Evolutionary conservation across 208 protist species (phyloP), one percentile per base, ranked within the genome.

Genomic region (Crithidia thermophila): DNA sequence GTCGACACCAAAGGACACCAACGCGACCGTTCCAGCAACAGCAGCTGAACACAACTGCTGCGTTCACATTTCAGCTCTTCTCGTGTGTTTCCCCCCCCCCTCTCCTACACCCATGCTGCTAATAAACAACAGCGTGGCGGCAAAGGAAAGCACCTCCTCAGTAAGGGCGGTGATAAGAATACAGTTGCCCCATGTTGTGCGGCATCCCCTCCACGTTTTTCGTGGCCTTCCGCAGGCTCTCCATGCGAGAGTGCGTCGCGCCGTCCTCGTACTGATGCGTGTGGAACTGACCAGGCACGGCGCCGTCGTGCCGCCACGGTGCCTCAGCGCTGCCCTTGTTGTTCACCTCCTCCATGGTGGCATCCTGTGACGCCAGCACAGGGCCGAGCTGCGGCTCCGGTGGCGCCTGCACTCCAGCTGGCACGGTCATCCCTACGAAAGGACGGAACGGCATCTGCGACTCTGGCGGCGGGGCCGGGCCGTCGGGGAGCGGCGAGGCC

Each of bases 151-250:
- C n/a, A n/a, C n/a, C n/a, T n/a, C n/a, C n/a, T 72, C 79, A 95
- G 51, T 92, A 93, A n/a, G 87, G 85, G 20, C 90, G 80, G 20
- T 94, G 90, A 66, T 85, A 95, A 2, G 90, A 95, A 73, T 95
- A 95, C 8, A 95, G 62, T 62, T 90, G 76, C 0, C 90, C 90
- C 83, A 91, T 90, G 75, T 95, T 95, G 59, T 92, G 75, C 42
- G 90, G 67, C 20, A 66, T 75, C 7, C 68, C 73, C 13, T 82
- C 60, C 5, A 93, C 64, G 46, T 80, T 43, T 34, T 28, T 63
- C 11, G 33, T 63, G 27, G 46, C 78, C 53, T 72, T 74, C n/a
- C 36, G 25, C 49, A 84, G 33, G 18, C 58, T 71, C 34, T 53
- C 55, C 18, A 49, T 36, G 1, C 67, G 79, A 21, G 37, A 66